Percentiles rank a stretch among this genome's conserved stretches.
phyloP scores from a whole-genome alignment of 495 filamentous ascomycete species.

The Aspergillus heteromorphus region DNA sequence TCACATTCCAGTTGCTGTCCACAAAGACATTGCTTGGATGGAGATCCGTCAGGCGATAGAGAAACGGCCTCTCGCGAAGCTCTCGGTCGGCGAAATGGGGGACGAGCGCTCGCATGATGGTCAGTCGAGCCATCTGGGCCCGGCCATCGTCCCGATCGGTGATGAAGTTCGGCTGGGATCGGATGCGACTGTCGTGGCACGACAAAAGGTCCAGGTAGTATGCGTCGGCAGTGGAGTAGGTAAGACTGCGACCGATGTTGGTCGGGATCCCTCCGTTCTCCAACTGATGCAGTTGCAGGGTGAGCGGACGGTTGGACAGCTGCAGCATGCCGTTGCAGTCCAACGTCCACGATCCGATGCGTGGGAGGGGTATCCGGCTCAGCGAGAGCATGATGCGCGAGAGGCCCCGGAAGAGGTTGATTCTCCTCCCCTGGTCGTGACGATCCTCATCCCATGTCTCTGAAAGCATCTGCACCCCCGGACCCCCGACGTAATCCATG shows the following conservation, averaged over 20 bases:
- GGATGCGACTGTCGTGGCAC: slow-evolving; percentile 26
- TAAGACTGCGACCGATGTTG: slow-evolving; percentile 18
- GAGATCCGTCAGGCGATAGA: slow-evolving; percentile 19
- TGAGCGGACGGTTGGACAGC: slow-evolving; percentile 28
- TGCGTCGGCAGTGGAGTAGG: slow-evolving; percentile 19
- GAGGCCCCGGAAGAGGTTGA: background rate
- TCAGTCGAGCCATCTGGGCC: slow-evolving; percentile 21
- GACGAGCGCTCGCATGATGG: slow-evolving; percentile 20
- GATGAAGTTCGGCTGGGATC: slow-evolving; percentile 25
- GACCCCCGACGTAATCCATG: background rate
- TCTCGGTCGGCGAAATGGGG: slow-evolving; percentile 7
- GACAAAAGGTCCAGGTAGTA: slow-evolving; percentile 23
- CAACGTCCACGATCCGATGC: slow-evolving; percentile 34
- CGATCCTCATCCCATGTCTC: background rate
- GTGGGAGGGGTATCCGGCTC: slow-evolving; percentile 23
- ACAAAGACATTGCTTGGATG: slow-evolving; percentile 32
- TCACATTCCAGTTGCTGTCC: slow-evolving; percentile 23
- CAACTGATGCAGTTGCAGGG: slow-evolving; percentile 15
- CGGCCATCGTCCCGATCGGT: slow-evolving; percentile 19
- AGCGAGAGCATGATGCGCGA: slow-evolving; percentile 22
- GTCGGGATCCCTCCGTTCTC: slow-evolving; percentile 32
- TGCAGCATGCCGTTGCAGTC: slow-evolving; percentile 19
- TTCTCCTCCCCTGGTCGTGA: background rate
- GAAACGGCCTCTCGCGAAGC: slow-evolving; percentile 1
- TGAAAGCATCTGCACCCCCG: background rate